Conservation (phyloP, 345 rosid genomes). For the Ceriops tagal region DNA sequence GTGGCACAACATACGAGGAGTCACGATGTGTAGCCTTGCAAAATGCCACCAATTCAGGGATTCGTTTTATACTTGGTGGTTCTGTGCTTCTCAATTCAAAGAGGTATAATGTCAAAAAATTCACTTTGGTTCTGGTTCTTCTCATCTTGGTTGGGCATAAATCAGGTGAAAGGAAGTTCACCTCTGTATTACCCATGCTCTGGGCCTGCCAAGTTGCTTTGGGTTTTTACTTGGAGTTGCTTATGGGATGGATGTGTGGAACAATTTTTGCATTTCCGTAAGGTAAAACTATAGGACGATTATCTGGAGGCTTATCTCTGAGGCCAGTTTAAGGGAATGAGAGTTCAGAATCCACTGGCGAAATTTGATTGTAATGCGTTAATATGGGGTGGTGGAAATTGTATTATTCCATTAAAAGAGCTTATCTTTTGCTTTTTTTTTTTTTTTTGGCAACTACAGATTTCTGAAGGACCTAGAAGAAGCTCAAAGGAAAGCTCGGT, state of each 20-base stretch:
- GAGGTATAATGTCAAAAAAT: conserved; percentile 42
- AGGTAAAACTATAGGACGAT: no score
- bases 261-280: background rate
- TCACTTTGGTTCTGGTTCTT: background rate
- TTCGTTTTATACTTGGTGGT: conserved; percentile 88
- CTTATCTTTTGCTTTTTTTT: background rate
- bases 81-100: conserved; percentile 73
- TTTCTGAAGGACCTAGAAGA: conserved; percentile 82
- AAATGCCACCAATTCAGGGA: conserved; percentile 71
- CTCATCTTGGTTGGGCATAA: background rate
- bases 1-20: conserved; percentile 97
- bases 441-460: conserved; percentile 32
- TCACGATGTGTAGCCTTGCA: conserved; percentile 76
- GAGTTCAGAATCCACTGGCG: background rate
- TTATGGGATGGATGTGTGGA: background rate
- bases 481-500: conserved; percentile 65
- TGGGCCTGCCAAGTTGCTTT: background rate
- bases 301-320: background rate
- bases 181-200: background rate
- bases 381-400: background rate
- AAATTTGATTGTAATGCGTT: background rate
- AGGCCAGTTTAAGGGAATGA: background rate
- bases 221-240: background rate
- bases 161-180: background rate
- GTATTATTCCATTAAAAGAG: background rate